Conservation (phyloP, 148 eudicot genomes). For the Rhododendron henanense region DNA sequence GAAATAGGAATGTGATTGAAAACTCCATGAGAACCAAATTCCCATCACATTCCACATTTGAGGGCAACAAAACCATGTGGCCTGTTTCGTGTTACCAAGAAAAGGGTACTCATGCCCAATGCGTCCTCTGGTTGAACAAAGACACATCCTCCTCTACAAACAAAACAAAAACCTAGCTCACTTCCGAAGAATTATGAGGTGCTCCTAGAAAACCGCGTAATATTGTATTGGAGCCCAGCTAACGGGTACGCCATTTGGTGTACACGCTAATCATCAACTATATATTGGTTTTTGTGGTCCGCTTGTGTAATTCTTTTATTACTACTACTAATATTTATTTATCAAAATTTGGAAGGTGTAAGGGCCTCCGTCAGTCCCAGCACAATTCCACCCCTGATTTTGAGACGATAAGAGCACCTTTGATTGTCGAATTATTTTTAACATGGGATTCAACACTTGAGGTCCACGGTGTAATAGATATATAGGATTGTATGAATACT, state of each 20-base stretch:
- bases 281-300: background rate
- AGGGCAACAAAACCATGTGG: slow-evolving; percentile 7
- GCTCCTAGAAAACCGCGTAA: background rate
- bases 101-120: background rate
- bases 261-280: background rate
- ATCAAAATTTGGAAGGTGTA: no score
- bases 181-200: background rate
- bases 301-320: background rate
- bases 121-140: background rate
- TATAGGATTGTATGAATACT: no score
- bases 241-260: background rate
- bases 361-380: no score
- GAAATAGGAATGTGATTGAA: background rate
- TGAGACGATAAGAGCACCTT: no score
- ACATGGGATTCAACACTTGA: no score
- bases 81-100: background rate
- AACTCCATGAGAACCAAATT: background rate
- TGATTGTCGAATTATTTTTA: no score
- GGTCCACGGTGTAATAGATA: no score
- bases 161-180: background rate
- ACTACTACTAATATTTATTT: no score
- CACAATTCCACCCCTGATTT: no score
- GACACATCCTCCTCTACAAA: background rate
- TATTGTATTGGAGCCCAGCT: background rate
- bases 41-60: background rate